A percentile compares a stretch with the other conserved stretches of the same genome.
These are phyloP conservation scores for Coprinopsis sp. DNA, from an alignment of 768 basidiomycete genomes.

Conservation along the genomic window DNA sequence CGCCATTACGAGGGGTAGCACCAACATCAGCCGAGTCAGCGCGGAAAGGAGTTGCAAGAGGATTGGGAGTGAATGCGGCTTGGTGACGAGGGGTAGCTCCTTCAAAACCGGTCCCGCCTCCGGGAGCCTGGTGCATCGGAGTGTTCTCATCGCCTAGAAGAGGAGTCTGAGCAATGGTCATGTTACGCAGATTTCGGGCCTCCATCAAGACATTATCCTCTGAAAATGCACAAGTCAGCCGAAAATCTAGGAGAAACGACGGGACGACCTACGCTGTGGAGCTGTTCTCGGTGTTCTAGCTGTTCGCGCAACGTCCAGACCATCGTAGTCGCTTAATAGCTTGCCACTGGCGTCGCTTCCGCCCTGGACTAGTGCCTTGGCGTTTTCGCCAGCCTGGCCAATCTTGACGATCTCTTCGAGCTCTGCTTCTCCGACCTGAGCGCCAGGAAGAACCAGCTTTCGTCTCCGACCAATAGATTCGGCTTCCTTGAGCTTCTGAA, in stretches of 20 bases:
- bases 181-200: conserved; percentile 91
- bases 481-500: conserved; percentile 95
- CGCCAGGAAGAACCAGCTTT: conserved; percentile 77
- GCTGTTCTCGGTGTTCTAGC: conserved; percentile 93
- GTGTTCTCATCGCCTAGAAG: conserved; percentile 97
- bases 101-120: conserved; percentile 90
- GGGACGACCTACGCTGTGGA: conserved; percentile 70
- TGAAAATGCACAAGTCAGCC: conserved; percentile 26
- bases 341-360: conserved; percentile 83
- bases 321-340: conserved; percentile 89
- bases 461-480: conserved; percentile 88
- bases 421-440: conserved; percentile 93
- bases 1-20: conserved; percentile 49
- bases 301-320: conserved; percentile 82
- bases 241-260: conserved; percentile 2
- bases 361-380: conserved; percentile 77
- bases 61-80: conserved; percentile 92
- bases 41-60: conserved; percentile 80
- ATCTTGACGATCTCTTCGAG: conserved; percentile 99
- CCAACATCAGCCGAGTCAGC: conserved; percentile 41
- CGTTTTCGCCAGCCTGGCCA: conserved; percentile 85
- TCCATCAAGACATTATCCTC: conserved; percentile 95
- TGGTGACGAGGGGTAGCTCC: conserved; percentile 91
- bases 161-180: conserved; percentile 90
- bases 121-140: conserved; percentile 69